Base-by-base conservation (phyloP, 495 filamentous ascomycete genomes). In the Chaetomidium leptoderma region DNA sequence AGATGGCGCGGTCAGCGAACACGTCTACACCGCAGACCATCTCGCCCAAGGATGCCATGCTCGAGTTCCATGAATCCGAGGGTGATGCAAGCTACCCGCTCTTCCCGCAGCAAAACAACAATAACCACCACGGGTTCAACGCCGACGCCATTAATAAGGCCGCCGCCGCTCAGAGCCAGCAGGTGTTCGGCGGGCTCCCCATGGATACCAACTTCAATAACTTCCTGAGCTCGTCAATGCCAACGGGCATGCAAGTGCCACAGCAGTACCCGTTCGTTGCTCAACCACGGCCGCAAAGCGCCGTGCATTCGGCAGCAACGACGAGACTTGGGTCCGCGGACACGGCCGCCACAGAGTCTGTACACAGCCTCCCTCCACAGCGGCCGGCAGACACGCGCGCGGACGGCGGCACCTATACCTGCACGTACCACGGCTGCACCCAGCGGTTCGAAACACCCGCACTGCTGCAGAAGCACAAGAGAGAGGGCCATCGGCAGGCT, bases 401-500 rank as follows among this genome's bases (percentile, higher is more conserved):
- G 0, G 87, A 92, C 63, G 80, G 84, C 29, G 93, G 92, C 13
- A 95, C 90, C 1, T 98, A 97, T 78, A 91, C 90, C 19, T 98
- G 95, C 71, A 95, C 90, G 14, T 95, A 96, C 64, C 90, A 92
- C 70, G 89, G 90, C 46, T 98, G 93, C 69, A 85, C 86, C 0
- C 80, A 83, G 54, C 89, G 93, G 54, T 98, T 98, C 67, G 88
- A 95, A 55, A 88, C 89, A 7, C 87, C 90, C 11, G 79, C 83
- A 24, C 86, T 91, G 68, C 82, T 98, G 24, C 90, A 97, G 70
- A 92, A 91, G 72, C 93, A 98, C 78, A 96, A 96, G 76, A 87
- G 91, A 21, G 95, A 98, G 68, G 89, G 83, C 3, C 93, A 98
- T 70, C 85, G 95, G 32, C 86, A 89, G 62, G 74, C 78, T 5